These are phyloP conservation scores for Penicillium cosmopolitanum DNA, from an alignment of 495 filamentous ascomycete species.

Conservation along the genomic window DNA sequence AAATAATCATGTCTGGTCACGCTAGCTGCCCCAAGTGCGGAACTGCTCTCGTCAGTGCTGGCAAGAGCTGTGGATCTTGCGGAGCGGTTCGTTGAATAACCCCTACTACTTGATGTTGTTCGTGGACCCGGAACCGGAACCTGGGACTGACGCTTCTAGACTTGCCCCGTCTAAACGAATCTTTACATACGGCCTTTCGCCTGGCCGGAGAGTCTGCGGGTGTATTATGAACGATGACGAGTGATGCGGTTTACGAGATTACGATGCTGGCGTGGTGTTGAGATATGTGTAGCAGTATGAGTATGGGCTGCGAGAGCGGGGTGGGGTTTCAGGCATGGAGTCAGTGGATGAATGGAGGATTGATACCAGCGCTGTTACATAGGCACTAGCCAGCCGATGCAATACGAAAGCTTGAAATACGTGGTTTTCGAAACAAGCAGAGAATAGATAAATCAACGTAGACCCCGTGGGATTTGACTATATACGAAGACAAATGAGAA, in stretches of 20 bases:
- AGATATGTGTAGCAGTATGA: constrained; percentile 4
- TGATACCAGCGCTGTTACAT: neutral
- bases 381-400: too few relatives aligned
- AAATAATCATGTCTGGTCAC: constrained; percentile 33
- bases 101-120: constrained; percentile 3
- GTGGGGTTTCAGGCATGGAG: neutral
- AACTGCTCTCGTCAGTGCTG: constrained; percentile 24
- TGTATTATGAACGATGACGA: constrained; percentile 8
- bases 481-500: constrained; percentile 24
- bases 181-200: neutral
- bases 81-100: constrained; percentile 34
- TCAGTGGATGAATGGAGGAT: neutral
- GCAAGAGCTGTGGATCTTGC: constrained; percentile 43
- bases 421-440: too few relatives aligned
- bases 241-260: constrained; percentile 11
- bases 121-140: constrained; percentile 4
- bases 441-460: neutral
- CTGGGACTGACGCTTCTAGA: constrained; percentile 21
- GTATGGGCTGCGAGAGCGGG: too few relatives aligned
- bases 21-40: constrained; percentile 42
- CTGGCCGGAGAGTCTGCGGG: neutral
- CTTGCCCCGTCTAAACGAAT: constrained; percentile 32
- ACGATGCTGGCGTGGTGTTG: neutral
- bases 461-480: constrained; percentile 14
- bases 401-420: too few relatives aligned